A percentile compares a stretch with the other conserved stretches of the same genome.
Conservation (phyloP, 768 basidiomycete species). For the Candolleomyces eurysporus region DNA sequence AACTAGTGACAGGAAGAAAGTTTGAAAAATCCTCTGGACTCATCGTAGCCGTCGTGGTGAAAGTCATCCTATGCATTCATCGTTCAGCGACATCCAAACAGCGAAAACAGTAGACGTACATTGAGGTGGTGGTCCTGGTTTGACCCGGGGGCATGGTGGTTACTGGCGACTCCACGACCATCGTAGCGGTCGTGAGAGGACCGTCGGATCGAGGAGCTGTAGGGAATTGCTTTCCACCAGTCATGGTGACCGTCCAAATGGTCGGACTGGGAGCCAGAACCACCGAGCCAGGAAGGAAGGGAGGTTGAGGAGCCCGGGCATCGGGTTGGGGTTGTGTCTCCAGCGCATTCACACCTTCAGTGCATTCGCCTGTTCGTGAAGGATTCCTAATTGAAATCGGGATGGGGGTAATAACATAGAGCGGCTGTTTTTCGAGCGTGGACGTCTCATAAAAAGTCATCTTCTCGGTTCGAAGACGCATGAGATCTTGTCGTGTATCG, state of each 20-base stretch:
- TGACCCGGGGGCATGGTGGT: not conserved
- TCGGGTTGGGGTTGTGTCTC: constrained; percentile 33
- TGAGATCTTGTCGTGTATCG: not conserved
- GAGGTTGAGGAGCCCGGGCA: constrained; percentile 28
- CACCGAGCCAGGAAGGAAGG: constrained; percentile 21
- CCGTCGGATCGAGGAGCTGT: not conserved
- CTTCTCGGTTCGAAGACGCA: constrained; percentile 19
- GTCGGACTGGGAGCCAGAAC: not conserved
- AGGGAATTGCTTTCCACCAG: not conserved
- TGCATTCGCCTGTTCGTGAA: constrained; percentile 22
- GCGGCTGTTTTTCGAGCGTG: constrained; percentile 26
- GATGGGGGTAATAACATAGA: constrained; percentile 41
- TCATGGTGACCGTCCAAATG: constrained; percentile 2
- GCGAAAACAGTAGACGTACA: not conserved
- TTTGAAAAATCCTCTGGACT: constrained; percentile 10
- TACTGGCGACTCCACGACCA: constrained; percentile 3
- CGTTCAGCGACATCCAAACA: not conserved
- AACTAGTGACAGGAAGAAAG: constrained; percentile 12
- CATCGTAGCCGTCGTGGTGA: constrained; percentile 12
- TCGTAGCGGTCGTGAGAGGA: constrained; percentile 5
- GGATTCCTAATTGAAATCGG: constrained; percentile 33
- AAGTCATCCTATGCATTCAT: not conserved
- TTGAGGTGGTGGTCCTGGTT: not conserved
- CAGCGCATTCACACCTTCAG: constrained; percentile 18
- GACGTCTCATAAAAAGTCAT: constrained; percentile 46